Conservation (phyloP, 805 yeast genomes). For the Torulaspora quercuum region DNA sequence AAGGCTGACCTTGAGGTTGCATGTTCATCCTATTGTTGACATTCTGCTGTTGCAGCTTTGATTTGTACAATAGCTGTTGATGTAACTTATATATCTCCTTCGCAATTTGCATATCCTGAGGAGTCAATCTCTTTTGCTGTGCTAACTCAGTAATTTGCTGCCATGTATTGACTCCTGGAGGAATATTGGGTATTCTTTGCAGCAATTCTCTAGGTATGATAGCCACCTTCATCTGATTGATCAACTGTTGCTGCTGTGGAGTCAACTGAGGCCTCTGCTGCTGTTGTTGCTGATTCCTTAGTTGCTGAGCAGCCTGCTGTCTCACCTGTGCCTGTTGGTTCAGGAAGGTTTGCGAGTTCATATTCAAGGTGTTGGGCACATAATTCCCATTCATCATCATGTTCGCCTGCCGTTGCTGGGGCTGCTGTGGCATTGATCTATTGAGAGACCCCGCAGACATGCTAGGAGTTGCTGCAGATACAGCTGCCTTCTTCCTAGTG, state of each 20-base stretch:
- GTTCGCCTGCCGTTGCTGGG: constrained; percentile 31
- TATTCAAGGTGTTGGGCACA: constrained; percentile 25
- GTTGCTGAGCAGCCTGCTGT: constrained; percentile 49
- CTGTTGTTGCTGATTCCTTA: constrained; percentile 33
- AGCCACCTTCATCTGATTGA: constrained; percentile 51
- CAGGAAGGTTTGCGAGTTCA: constrained; percentile 40
- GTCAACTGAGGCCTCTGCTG: constrained; percentile 26
- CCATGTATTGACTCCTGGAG: constrained; percentile 80
- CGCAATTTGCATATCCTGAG: constrained; percentile 54
- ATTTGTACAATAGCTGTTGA: constrained; percentile 50
- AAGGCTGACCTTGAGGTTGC: constrained; percentile 17
- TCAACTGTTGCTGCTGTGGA: constrained; percentile 41
- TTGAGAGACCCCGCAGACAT: constrained; percentile 30
- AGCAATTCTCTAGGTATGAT: constrained; percentile 72
- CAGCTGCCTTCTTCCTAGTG: constrained; percentile 26
- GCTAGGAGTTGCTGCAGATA: constrained; percentile 25
- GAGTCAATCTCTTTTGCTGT: constrained; percentile 55
- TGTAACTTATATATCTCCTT: constrained; percentile 67
- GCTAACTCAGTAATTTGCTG: constrained; percentile 64
- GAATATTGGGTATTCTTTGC: constrained; percentile 67
- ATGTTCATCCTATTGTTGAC: constrained; percentile 38
- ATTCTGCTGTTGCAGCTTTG: constrained; percentile 44
- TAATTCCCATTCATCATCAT: constrained; percentile 22
- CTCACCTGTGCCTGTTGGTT: constrained; percentile 52
- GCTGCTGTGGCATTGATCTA: constrained; percentile 23